phyloP scores from a whole-genome alignment of 2,329 filamentous ascomycete species.

The Fusarium sp. region DNA sequence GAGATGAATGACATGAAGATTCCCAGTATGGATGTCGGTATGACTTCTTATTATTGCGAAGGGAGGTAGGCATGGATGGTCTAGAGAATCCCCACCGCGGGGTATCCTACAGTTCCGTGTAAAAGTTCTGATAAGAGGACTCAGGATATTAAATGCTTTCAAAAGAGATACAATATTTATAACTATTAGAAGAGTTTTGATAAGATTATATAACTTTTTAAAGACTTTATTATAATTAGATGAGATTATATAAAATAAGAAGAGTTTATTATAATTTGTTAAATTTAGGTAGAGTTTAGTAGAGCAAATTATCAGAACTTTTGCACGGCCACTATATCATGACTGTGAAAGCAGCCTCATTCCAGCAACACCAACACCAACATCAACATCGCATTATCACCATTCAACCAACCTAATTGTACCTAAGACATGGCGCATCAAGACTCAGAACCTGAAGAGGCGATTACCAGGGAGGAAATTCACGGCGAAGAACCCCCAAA shows the following conservation, averaged over 20 bases:
- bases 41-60: not conserved
- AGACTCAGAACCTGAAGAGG: slow-evolving; percentile 54
- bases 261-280: too few species aligned
- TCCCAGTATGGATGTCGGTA: not conserved
- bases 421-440: slow-evolving; percentile 43
- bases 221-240: too few species aligned
- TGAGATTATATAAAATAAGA: too few species aligned
- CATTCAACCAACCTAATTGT: not conserved
- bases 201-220: too few species aligned
- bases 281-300: too few species aligned
- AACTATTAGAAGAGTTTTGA: too few species aligned
- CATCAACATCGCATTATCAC: not conserved
- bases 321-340: too few species aligned
- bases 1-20: not conserved
- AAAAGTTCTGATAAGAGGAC: too few species aligned
- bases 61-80: not conserved
- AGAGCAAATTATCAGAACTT: too few species aligned
- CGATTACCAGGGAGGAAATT: slow-evolving; percentile 59
- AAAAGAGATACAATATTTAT: too few species aligned
- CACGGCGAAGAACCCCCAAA: slow-evolving; percentile 49
- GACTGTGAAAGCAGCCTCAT: not conserved
- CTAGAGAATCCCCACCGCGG: not conserved
- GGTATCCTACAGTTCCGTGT: too few species aligned
- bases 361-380: not conserved
- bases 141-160: too few species aligned